Evolutionary conservation across 2,329 filamentous ascomycete species (phyloP).

Genomic region (Chalaropsis thielavioides): DNA sequence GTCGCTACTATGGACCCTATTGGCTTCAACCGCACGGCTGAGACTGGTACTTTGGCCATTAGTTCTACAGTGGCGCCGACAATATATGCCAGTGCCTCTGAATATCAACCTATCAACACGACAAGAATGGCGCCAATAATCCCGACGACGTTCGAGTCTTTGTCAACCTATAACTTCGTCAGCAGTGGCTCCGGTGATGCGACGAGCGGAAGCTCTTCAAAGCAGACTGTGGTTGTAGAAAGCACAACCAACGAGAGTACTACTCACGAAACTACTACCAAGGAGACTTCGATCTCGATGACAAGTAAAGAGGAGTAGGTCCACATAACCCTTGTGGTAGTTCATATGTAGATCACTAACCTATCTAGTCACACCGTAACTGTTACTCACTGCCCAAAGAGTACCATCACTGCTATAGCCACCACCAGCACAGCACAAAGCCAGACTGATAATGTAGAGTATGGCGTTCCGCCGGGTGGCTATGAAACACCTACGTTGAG

Average conservation of each 20-base stretch:
- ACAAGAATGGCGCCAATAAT: neutral
- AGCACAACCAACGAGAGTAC: neutral
- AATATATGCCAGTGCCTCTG: neutral
- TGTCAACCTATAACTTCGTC: neutral
- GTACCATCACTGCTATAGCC: neutral
- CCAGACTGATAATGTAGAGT: neutral
- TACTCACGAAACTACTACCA: neutral
- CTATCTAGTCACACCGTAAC: conserved; percentile 4
- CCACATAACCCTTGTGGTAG: neutral
- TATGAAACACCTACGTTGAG: neutral
- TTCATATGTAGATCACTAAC: neutral
- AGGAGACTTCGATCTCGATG: neutral
- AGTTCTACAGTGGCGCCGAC: neutral
- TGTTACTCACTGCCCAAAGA: conserved; percentile 9
- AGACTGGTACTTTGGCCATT: conserved; percentile 4
- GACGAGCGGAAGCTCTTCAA: neutral
- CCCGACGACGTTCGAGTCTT: conserved; percentile 8
- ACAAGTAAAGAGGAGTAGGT: conserved; percentile 7
- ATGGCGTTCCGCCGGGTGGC: neutral
- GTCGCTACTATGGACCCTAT: conserved; percentile 7
- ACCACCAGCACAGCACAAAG: neutral
- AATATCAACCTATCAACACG: neutral
- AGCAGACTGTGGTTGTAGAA: neutral
- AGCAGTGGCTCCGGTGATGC: neutral
- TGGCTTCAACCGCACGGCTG: conserved; percentile 8